Evolutionary conservation across 345 rosid genomes (phyloP), one percentile per base, ranked within the genome.

Genomic region (Brassica carinata): DNA sequence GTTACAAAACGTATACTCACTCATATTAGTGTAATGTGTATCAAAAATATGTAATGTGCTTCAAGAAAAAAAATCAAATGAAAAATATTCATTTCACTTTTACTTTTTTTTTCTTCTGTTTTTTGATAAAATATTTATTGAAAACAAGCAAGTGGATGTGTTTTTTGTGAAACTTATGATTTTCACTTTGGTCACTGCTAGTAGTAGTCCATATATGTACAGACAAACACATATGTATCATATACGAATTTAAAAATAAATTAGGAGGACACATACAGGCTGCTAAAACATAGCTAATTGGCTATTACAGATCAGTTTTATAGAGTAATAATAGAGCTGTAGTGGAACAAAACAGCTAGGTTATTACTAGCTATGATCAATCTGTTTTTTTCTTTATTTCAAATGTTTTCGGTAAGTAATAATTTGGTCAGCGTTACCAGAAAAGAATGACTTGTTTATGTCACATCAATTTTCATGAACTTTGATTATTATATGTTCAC

Each of bases 301-400:
- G n/a, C 34, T 67, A 40, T 17, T 29, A 40, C 26, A 40, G 19
- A 38, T 67, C 3, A 23, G 2, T 10, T 61, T 59, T 34, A 51
- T 29, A 19, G 29, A 62, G 40, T n/a, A 67, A 74, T 74, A 48
- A 11, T 68, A 69, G 53, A 74, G 75, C 29, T 67, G 74, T 40
- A 68, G 43, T 48, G 15, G 83, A 80, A 68, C 31, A 15, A 68
- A 59, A 68, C 79, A 74, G 74, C 70, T 79, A 59, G 70, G 68
- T 64, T 59, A 14, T 3, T 30, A 63, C 17, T 10, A 31, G 11
- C 31, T 48, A 3, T 45, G 3, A 48, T 76, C n/a, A 17, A 59
- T 38, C 17, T 13, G 5, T 18, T 18, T 18, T 65, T 4, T 5
- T 7, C 38, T 33, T 33, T 7, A 33, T 14, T 31, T 5, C 2